phyloP scores from a whole-genome alignment of 164 flowering plant genomes.

The Houttuynia cordata region DNA sequence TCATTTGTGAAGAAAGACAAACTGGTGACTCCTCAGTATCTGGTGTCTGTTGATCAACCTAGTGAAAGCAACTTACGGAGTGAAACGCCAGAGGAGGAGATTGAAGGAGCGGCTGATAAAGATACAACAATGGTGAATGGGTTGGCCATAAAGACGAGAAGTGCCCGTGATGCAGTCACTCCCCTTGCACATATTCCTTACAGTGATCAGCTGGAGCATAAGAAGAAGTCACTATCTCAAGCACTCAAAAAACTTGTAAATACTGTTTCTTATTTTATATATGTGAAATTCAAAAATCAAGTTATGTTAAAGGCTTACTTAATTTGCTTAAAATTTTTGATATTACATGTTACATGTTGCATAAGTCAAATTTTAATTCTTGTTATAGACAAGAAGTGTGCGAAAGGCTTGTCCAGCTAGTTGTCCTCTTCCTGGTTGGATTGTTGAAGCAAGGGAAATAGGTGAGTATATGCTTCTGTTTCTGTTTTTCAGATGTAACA shows the following conservation, averaged over 20 bases:
- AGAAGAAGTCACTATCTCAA: slow-evolving; percentile 55
- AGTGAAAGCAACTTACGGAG: slow-evolving; percentile 5
- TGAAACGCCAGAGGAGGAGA: slow-evolving; percentile 7
- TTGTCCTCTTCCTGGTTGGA: slow-evolving; percentile 77
- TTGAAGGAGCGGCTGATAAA: slow-evolving; percentile 19
- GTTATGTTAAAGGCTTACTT: no score
- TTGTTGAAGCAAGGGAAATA: slow-evolving; percentile 69
- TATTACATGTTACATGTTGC: no score
- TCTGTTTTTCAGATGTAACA: background rate
- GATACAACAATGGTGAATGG: slow-evolving; percentile 13
- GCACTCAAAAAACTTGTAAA: slow-evolving; percentile 72
- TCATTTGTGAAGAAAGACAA: slow-evolving; percentile 41
- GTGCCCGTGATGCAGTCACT: slow-evolving; percentile 76
- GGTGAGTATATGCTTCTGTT: slow-evolving; percentile 24
- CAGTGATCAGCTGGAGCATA: slow-evolving; percentile 75
- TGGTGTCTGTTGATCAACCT: slow-evolving; percentile 9
- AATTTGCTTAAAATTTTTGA: no score
- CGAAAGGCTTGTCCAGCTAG: slow-evolving; percentile 89
- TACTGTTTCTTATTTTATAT: background rate
- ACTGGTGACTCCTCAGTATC: slow-evolving; percentile 1
- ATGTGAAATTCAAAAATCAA: background rate
- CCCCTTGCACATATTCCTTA: slow-evolving; percentile 85
- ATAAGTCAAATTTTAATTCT: no score
- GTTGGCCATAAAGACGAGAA: slow-evolving; percentile 30
- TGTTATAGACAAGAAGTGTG: slow-evolving; percentile 66